Base-by-base conservation (phyloP, 129 eudicot species). In the Apium graveolens region DNA sequence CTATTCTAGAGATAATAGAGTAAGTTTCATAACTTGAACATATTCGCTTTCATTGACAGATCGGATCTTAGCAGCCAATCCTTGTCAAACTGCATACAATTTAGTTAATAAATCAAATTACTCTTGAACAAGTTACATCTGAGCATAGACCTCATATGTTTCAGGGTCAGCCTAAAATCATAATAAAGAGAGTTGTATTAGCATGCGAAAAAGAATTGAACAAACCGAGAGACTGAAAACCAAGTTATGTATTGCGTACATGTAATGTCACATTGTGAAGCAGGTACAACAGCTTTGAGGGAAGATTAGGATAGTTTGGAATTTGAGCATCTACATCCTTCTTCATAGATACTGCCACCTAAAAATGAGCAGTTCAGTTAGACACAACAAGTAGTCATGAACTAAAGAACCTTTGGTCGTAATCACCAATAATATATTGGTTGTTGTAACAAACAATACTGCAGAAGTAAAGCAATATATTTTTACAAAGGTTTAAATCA, bases 341-440 rank as follows among this genome's bases (percentile, higher is more conserved):
- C 80, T 87, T 96, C 96, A 90, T 87, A 41, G 99, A 96, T 74
- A 97, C 99, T 1, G 99, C 99, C 75, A 96, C 97, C 99, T 96
- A 87, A 51, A 74, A 24, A 73, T 57, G 60, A 32, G 77, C 42
- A 84, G 16, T 32, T 42, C 38, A 44, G 74, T 60, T 24, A 44
- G 32, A 44, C 26, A 27, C 21, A 11, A 66, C 21, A 66, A 66
- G 53, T n/a, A n/a, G n/a, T n/a, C n/a, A n/a, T n/a, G n/a, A n/a
- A n/a, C n/a, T n/a, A n/a, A n/a, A n/a, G n/a, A n/a, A n/a, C n/a
- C n/a, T n/a, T n/a, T n/a, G n/a, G n/a, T n/a, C n/a, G n/a, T n/a
- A n/a, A n/a, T n/a, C n/a, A n/a, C n/a, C n/a, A n/a, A n/a, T n/a
- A n/a, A n/a, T n/a, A n/a, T n/a, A n/a, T n/a, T n/a, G n/a, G n/a